Conservation (phyloP, 192 early-diverging fungal species). For the Thamnidium elegans region DNA sequence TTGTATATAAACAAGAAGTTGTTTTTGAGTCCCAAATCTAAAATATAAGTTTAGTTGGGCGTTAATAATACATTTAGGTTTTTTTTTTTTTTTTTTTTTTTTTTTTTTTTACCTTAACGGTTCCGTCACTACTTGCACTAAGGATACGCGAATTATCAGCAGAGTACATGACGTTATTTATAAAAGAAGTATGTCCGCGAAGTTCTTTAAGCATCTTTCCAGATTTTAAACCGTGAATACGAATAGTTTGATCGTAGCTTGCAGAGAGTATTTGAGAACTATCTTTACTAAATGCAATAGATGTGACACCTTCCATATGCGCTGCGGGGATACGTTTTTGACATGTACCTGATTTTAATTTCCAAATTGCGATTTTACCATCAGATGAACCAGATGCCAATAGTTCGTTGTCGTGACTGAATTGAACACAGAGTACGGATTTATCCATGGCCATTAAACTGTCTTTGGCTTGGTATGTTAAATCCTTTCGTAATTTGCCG, state of each 20-base stretch:
- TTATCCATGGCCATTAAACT: constrained; percentile 91
- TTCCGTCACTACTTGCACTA: constrained; percentile 85
- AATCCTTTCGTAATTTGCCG: constrained; percentile 83
- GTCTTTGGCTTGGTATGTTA: constrained; percentile 90
- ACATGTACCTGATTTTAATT: constrained; percentile 69
- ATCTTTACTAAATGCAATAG: constrained; percentile 74
- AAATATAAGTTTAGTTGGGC: neutral
- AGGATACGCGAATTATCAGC: constrained; percentile 68
- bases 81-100: neutral
- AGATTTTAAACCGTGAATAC: constrained; percentile 89
- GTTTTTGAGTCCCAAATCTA: constrained; percentile 92
- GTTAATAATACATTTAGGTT: neutral
- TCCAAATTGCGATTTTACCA: constrained; percentile 90
- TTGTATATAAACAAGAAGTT: constrained; percentile 59
- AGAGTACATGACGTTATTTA: constrained; percentile 78
- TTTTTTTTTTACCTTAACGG: constrained; percentile 58
- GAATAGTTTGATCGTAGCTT: constrained; percentile 75
- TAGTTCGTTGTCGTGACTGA: constrained; percentile 75
- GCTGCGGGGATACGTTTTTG: constrained; percentile 73
- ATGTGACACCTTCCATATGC: constrained; percentile 82
- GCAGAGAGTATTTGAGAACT: constrained; percentile 76
- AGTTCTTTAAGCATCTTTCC: constrained; percentile 91
- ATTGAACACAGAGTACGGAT: constrained; percentile 73
- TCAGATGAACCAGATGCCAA: constrained; percentile 82
- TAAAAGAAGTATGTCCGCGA: constrained; percentile 86